Conservation (phyloP, 805 yeast species). For the Hermanozyma aechmeae region DNA sequence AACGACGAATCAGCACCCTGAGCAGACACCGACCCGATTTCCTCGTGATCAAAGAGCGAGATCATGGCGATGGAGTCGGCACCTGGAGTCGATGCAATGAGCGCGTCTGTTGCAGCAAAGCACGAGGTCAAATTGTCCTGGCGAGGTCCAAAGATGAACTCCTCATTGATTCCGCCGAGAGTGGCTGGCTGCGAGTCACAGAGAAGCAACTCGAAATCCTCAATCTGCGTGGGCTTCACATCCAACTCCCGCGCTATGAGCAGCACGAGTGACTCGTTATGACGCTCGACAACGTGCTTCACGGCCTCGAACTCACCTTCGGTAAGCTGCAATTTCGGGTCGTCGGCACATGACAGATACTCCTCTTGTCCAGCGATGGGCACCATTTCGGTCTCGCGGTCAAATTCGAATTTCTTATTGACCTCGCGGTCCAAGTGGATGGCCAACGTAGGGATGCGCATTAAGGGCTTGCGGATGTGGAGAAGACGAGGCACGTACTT, state of each 20-base stretch:
- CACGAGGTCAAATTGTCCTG: slow-evolving; percentile 87
- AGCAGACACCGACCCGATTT: slow-evolving; percentile 85
- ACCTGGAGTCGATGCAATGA: slow-evolving; percentile 50
- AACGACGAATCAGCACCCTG: slow-evolving; percentile 96
- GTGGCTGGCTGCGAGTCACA: slow-evolving; percentile 79
- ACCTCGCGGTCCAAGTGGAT: slow-evolving; percentile 80
- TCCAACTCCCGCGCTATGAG: slow-evolving; percentile 59
- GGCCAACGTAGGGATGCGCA: slow-evolving; percentile 91
- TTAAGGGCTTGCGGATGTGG: slow-evolving; percentile 72
- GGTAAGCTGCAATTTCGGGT: slow-evolving; percentile 37
- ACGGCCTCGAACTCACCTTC: slow-evolving; percentile 56
- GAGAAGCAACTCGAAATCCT: slow-evolving; percentile 82
- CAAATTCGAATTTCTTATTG: slow-evolving; percentile 74
- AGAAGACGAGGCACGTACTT: slow-evolving; percentile 57
- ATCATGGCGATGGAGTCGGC: slow-evolving; percentile 44
- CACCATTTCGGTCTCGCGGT: slow-evolving; percentile 75
- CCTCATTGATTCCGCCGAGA: slow-evolving; percentile 84
- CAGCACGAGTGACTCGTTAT: slow-evolving; percentile 60
- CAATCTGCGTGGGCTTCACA: slow-evolving; percentile 49
- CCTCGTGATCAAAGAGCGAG: slow-evolving; percentile 92
- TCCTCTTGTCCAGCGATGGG: slow-evolving; percentile 70
- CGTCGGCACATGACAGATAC: slow-evolving; percentile 36
- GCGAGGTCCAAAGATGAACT: slow-evolving; percentile 86
- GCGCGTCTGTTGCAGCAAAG: slow-evolving; percentile 65
- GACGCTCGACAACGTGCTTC: slow-evolving; percentile 60